Conservation (phyloP, 2,329 filamentous ascomycete species). For the Cadophora sp. region DNA sequence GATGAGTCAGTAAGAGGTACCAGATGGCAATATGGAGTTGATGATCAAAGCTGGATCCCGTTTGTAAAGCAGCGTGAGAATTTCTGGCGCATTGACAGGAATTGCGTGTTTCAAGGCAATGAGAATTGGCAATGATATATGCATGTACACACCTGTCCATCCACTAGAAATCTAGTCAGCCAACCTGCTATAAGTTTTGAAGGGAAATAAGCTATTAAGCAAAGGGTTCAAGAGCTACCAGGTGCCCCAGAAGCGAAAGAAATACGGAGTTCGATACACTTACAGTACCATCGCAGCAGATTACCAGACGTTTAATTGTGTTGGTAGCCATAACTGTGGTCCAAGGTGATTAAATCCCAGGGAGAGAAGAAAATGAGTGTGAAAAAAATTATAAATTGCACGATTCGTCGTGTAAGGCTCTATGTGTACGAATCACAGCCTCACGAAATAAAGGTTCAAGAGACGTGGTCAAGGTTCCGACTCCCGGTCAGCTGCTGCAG, state of each 20-base stretch:
- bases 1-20: conserved; percentile 16
- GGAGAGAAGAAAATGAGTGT: not conserved
- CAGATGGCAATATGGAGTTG: not conserved
- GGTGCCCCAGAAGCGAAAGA: not conserved
- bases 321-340: conserved; percentile 12
- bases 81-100: not conserved
- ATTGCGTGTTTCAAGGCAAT: not conserved
- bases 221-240: not conserved
- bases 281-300: conserved; percentile 43
- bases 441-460: not conserved
- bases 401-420: not conserved
- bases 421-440: not conserved
- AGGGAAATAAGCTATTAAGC: not conserved
- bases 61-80: not conserved
- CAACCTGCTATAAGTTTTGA: not conserved
- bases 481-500: conserved; percentile 1
- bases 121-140: not conserved
- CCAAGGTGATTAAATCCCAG: not conserved
- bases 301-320: conserved; percentile 38
- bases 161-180: conserved; percentile 17
- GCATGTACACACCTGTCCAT: conserved; percentile 30
- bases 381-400: not conserved
- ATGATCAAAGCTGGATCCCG: not conserved
- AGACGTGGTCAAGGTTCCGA: not conserved
- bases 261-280: not conserved